Evolutionary conservation across 2,329 filamentous ascomycete genomes (phyloP).

Genomic region (Aaosphaeria arxii): DNA sequence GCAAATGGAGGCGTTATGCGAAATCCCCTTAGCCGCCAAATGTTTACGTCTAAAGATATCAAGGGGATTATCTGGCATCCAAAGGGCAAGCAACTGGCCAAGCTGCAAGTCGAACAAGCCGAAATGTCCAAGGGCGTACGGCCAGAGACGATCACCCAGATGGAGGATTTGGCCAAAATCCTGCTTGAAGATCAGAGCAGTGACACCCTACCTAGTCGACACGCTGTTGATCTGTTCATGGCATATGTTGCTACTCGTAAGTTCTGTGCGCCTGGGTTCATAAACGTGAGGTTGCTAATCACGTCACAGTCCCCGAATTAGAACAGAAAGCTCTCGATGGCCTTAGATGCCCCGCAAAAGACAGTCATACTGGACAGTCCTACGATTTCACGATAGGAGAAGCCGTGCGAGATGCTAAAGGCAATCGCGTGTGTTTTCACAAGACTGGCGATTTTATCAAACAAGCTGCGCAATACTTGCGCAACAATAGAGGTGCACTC

Average conservation of each 20-base stretch:
- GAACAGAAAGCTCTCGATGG: slow-evolving; percentile 30
- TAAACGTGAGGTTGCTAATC: background rate
- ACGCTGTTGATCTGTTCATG: slow-evolving; percentile 30
- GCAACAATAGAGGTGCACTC: slow-evolving; percentile 19
- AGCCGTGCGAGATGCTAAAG: slow-evolving; percentile 30
- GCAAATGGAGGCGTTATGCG: slow-evolving; percentile 29
- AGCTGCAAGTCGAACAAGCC: slow-evolving; percentile 27
- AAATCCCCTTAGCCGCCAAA: slow-evolving; percentile 31
- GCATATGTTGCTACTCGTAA: slow-evolving; percentile 31
- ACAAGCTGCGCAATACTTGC: slow-evolving; percentile 28
- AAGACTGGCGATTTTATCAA: slow-evolving; percentile 34
- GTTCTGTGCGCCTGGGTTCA: slow-evolving; percentile 1
- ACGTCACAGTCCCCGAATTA: slow-evolving; percentile 12
- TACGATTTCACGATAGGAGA: slow-evolving; percentile 32
- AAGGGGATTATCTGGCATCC: slow-evolving; percentile 27
- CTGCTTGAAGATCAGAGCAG: slow-evolving; percentile 26
- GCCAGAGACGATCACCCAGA: slow-evolving; percentile 22
- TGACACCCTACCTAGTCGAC: slow-evolving; percentile 25
- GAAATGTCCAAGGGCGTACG: slow-evolving; percentile 33
- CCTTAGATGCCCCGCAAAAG: slow-evolving; percentile 27
- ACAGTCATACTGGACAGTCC: slow-evolving; percentile 31
- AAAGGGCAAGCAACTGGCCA: slow-evolving; percentile 20
- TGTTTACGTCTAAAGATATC: slow-evolving; percentile 34
- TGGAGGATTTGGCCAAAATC: slow-evolving; percentile 24
- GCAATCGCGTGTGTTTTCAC: slow-evolving; percentile 32